Percentiles rank a stretch among this genome's conserved stretches.
phyloP scores from a whole-genome alignment of 225 moss, liverwort and hornwort species.

The Thuidium tamariscinum region DNA sequence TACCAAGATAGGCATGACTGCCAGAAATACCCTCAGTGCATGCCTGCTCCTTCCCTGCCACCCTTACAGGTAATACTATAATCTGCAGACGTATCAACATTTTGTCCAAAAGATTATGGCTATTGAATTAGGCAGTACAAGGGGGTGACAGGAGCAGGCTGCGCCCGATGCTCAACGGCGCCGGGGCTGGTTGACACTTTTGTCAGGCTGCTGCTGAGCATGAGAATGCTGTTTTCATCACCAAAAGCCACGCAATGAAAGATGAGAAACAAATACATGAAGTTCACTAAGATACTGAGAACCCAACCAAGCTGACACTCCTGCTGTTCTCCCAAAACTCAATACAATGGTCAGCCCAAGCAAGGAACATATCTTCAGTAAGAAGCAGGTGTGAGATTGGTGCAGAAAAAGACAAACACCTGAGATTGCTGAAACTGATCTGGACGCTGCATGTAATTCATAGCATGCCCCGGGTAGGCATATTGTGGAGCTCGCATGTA shows the following conservation, averaged over 20 bases:
- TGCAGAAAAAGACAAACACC: slow-evolving; percentile 16
- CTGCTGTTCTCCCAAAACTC: not conserved
- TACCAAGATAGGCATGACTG: slow-evolving; percentile 1
- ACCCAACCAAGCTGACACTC: not conserved
- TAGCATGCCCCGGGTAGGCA: slow-evolving; percentile 67
- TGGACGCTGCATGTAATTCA: slow-evolving; percentile 87
- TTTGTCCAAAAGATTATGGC: not conserved
- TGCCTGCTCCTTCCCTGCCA: slow-evolving; percentile 81
- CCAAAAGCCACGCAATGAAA: not conserved
- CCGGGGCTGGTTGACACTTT: slow-evolving; percentile 85
- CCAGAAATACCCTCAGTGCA: slow-evolving; percentile 39
- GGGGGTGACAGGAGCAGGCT: slow-evolving; percentile 85
- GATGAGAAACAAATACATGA: not conserved
- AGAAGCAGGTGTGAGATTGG: not conserved
- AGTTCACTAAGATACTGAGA: not conserved
- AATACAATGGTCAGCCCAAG: not conserved
- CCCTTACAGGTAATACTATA: slow-evolving; percentile 8
- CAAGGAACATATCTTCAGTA: not conserved
- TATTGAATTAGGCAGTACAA: slow-evolving; percentile 25
- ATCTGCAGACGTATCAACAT: slow-evolving; percentile 31
- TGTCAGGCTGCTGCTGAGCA: slow-evolving; percentile 85
- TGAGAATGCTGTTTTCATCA: slow-evolving; percentile 47
- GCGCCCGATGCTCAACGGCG: slow-evolving; percentile 88
- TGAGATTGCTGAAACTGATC: slow-evolving; percentile 88
- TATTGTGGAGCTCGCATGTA: slow-evolving; percentile 93